A percentile compares a stretch with the other conserved stretches of the same genome.
Conservation (phyloP, 768 basidiomycete genomes). For the Suillus subalutaceus region DNA sequence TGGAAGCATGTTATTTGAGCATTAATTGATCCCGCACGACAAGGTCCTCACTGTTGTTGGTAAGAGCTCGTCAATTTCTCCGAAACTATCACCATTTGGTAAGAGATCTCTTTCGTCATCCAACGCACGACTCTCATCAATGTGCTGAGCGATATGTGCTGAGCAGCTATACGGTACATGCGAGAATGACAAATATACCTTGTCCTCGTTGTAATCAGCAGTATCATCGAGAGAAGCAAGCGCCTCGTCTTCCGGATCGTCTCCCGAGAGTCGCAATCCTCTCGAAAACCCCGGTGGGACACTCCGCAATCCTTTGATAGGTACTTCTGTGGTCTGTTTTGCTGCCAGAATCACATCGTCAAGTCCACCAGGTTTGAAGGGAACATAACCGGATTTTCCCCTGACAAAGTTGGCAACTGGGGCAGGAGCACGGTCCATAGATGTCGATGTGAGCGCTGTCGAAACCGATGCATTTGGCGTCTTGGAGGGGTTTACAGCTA, state of each 20-base stretch:
- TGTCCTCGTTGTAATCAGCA: slow-evolving; percentile 9
- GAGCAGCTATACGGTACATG: slow-evolving; percentile 25
- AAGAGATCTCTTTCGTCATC: slow-evolving; percentile 26
- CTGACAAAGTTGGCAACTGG: slow-evolving; percentile 82
- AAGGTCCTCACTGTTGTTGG: slow-evolving; percentile 50
- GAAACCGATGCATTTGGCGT: slow-evolving; percentile 54
- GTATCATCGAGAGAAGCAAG: slow-evolving; percentile 35
- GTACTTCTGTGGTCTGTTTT: slow-evolving; percentile 40
- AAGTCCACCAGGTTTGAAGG: slow-evolving; percentile 93
- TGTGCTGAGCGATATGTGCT: slow-evolving; percentile 23
- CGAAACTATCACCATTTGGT: slow-evolving; percentile 24
- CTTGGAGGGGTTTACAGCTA: slow-evolving; percentile 38
- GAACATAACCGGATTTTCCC: slow-evolving; percentile 91
- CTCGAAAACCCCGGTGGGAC: slow-evolving; percentile 84
- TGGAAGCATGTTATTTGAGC: slow-evolving; percentile 27
- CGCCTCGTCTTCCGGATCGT: slow-evolving; percentile 50
- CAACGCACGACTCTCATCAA: slow-evolving; percentile 18
- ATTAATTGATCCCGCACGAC: not conserved
- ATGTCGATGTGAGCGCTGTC: slow-evolving; percentile 83
- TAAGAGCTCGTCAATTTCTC: slow-evolving; percentile 81
- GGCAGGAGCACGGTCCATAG: slow-evolving; percentile 82
- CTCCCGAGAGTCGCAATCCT: slow-evolving; percentile 73
- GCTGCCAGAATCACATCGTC: slow-evolving; percentile 55
- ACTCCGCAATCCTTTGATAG: slow-evolving; percentile 51
- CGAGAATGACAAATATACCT: slow-evolving; percentile 18